Percentiles rank a stretch among this genome's conserved stretches.
Conservation (phyloP, 1,139 yeast genomes). For the Wickerhamiella pararugosa region DNA sequence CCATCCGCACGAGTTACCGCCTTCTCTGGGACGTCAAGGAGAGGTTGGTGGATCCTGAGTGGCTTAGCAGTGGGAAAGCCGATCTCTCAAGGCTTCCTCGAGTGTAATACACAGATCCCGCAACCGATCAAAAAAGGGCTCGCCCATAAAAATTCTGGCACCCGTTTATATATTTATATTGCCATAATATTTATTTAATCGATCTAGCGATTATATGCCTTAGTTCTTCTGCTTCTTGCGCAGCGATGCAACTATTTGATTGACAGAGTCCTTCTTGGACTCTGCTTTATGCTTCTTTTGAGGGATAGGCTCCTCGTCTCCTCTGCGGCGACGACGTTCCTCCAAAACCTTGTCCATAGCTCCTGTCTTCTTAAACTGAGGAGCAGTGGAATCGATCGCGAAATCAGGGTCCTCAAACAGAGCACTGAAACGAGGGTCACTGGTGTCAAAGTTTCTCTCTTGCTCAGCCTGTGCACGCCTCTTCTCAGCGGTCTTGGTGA, state of each 20-base stretch:
- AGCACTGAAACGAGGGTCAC: slow-evolving; percentile 80
- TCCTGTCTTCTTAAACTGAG: slow-evolving; percentile 74
- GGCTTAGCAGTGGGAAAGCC: slow-evolving; percentile 55
- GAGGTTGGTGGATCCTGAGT: slow-evolving; percentile 60
- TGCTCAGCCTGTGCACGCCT: slow-evolving; percentile 37
- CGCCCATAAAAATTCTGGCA: too few relatives aligned
- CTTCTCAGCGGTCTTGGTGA: slow-evolving; percentile 51
- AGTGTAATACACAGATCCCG: slow-evolving; percentile 17
- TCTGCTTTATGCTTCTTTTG: neutral
- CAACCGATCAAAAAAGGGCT: too few relatives aligned
- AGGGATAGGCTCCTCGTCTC: neutral
- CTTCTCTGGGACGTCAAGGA: slow-evolving; percentile 61
- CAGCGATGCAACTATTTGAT: slow-evolving; percentile 4
- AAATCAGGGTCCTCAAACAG: slow-evolving; percentile 78
- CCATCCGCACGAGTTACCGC: slow-evolving; percentile 84
- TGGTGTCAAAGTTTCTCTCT: slow-evolving; percentile 44
- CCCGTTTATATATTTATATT: too few relatives aligned
- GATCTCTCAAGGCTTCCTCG: slow-evolving; percentile 47
- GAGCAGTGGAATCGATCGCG: slow-evolving; percentile 70
- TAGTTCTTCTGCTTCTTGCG: slow-evolving; percentile 3
- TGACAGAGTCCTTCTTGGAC: slow-evolving; percentile 1
- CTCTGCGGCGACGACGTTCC: slow-evolving; percentile 33
- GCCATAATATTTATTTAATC: too few relatives aligned
- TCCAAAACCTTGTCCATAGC: slow-evolving; percentile 72
- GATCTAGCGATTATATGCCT: too few relatives aligned